These are phyloP conservation scores for Umbelopsis sp. DNA, from an alignment of 192 early-diverging fungal species.

Conservation along the genomic window DNA sequence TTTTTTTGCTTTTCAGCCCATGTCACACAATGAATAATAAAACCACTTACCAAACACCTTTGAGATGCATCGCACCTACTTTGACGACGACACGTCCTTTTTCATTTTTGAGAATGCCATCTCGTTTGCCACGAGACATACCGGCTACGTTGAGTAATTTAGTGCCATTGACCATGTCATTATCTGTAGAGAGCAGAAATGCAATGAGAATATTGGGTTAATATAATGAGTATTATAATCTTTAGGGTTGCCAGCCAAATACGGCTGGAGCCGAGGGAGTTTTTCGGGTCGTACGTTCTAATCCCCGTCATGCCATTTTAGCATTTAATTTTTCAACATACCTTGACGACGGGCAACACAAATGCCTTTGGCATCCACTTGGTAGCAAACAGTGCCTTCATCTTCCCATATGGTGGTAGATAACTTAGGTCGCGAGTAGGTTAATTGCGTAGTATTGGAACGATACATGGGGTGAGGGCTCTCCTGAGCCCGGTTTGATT, in stretches of 20 bases:
- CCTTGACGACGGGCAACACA: constrained; percentile 75
- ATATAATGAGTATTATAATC: no score
- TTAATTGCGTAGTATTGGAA: not conserved
- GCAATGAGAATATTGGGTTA: no score
- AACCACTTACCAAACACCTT: constrained; percentile 75
- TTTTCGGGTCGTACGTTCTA: no score
- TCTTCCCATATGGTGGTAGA: constrained; percentile 84
- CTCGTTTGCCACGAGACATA: constrained; percentile 84
- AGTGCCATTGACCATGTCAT: constrained; percentile 85
- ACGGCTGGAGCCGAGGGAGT: no score
- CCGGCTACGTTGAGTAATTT: constrained; percentile 84
- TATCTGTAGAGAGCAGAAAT: constrained; percentile 53
- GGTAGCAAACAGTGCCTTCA: constrained; percentile 77
- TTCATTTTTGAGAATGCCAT: constrained; percentile 84
- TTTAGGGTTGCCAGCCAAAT: no score
- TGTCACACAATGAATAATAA: not conserved
- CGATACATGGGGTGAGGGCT: not conserved
- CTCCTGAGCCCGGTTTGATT: not conserved
- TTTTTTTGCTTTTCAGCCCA: no score
- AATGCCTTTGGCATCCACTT: constrained; percentile 77
- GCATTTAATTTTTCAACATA: constrained; percentile 24
- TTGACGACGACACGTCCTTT: constrained; percentile 83
- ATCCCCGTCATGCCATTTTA: no score
- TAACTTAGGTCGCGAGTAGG: constrained; percentile 42
- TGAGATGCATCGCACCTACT: constrained; percentile 83